Percentiles rank a stretch among this genome's conserved stretches.
Conservation (phyloP, 805 yeast species). For the Debaryomyces hansenii region DNA sequence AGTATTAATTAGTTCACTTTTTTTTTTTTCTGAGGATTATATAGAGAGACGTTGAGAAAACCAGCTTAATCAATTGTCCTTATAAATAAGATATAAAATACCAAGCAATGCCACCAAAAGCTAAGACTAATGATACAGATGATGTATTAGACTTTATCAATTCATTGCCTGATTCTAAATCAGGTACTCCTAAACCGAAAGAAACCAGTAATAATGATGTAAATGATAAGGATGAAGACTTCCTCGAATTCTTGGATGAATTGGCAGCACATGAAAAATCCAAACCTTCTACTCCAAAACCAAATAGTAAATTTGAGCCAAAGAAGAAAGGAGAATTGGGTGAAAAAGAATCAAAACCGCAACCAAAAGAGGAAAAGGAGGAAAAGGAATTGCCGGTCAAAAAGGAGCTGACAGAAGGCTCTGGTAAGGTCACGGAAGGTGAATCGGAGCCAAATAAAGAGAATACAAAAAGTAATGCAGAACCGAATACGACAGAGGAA, state of each 20-base stretch:
- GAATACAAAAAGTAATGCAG: constrained; percentile 2
- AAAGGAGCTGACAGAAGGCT: constrained; percentile 1
- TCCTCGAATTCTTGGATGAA: constrained; percentile 63
- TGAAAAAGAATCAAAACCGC: neutral
- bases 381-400: constrained; percentile 2
- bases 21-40: neutral
- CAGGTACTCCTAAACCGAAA: constrained; percentile 30
- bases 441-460: constrained; percentile 16
- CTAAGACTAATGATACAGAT: constrained; percentile 53
- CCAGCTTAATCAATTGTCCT: neutral
- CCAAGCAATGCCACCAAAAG: constrained; percentile 11
- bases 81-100: neutral
- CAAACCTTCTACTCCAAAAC: constrained; percentile 19
- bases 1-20: neutral
- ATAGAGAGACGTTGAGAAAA: neutral
- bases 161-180: constrained; percentile 65
- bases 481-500: constrained; percentile 11
- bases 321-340: constrained; percentile 16
- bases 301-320: constrained; percentile 34
- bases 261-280: constrained; percentile 59
- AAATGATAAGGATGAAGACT: constrained; percentile 49
- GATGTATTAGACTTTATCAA: constrained; percentile 80
- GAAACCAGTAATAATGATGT: constrained; percentile 18
- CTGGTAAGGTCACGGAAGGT: constrained; percentile 7
- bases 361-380: constrained; percentile 3